Conservation (phyloP, 352 stramenopile genomes). For the Globisporangium heterothallicum region DNA sequence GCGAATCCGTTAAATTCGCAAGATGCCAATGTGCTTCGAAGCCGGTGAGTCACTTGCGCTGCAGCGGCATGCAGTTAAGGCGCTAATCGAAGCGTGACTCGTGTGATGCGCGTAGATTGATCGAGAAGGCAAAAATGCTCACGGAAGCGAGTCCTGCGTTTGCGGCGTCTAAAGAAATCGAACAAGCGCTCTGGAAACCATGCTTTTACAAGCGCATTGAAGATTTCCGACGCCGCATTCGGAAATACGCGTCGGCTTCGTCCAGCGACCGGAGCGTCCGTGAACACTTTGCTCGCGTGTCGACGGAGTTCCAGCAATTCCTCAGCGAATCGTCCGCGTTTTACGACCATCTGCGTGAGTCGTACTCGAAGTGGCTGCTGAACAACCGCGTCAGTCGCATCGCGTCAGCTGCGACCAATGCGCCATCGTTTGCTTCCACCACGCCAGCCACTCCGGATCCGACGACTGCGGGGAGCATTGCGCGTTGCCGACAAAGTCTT, state of each 20-base stretch:
- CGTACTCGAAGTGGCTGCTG: conserved; percentile 43
- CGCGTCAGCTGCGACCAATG: conserved; percentile 16
- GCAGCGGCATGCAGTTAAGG: background rate
- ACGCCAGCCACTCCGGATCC: background rate
- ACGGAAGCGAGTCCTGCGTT: conserved; percentile 42
- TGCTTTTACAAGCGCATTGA: conserved; percentile 91
- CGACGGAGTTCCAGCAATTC: conserved; percentile 70
- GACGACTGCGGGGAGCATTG: background rate
- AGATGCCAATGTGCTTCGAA: conserved; percentile 53
- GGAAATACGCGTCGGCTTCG: conserved; percentile 77
- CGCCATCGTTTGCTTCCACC: conserved; percentile 16
- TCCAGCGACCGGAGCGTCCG: conserved; percentile 58
- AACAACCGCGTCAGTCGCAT: conserved; percentile 36
- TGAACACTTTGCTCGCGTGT: conserved; percentile 75
- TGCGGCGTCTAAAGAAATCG: conserved; percentile 61
- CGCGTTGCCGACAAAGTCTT: conserved; percentile 56
- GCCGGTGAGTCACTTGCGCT: conserved; percentile 15
- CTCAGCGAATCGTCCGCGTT: conserved; percentile 55
- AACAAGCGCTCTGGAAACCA: conserved; percentile 86
- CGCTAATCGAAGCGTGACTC: background rate
- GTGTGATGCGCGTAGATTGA: conserved; percentile 27
- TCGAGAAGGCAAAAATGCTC: conserved; percentile 44
- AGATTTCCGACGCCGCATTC: conserved; percentile 81
- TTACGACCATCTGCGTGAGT: conserved; percentile 62
- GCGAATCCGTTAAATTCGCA: conserved; percentile 55